Evolutionary conservation across 257 asterid species (phyloP), one percentile per base, ranked within the genome.

Genomic region (Eustoma russellianum): DNA sequence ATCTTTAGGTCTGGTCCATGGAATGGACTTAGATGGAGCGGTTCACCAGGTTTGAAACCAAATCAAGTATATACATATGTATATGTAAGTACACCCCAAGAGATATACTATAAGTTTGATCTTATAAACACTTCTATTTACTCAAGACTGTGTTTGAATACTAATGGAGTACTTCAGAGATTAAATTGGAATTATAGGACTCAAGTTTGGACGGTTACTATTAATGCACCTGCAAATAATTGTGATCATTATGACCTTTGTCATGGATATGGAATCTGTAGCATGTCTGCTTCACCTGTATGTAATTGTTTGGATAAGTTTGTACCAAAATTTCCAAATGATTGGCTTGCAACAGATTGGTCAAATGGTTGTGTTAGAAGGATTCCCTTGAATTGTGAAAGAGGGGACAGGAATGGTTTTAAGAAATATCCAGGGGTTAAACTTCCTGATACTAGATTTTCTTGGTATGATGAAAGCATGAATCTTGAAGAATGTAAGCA

Each of bases 11-110:
- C 64, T 14, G 91, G 86, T 10, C 75, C 76, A 0, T 82, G 86
- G 83, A 82, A 78, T 33, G 91, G 89, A 0, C 14, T 73, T 1
- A 56, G 75, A 7, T 73, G 57, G 33, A 71, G 85, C 35, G n/a
- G 66, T 53, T 41, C 66, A 5, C 54, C 60, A 0, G 60, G 66
- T 17, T 59, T 52, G 5, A 52, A 17, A 18, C 66, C 66, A 2
- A 61, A 61, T 35, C 19, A 0, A 5, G 8, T 61, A 0, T 61
- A 61, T 11, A 52, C 53, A 7, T 51, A 3, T 7, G 56, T 13
- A 35, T 17, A 62, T 5, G 64, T 18, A 11, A 44, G 51, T 13
- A 73, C 52, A 14, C 19, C 43, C 4, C 43, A 56, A 5, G 69
- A 69, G 51, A 52, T 65, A 16, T 66, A 69, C 65, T 70, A 64